phyloP scores from a whole-genome alignment of 2,329 filamentous ascomycete species.

The Berkeleyomyces rouxiae region DNA sequence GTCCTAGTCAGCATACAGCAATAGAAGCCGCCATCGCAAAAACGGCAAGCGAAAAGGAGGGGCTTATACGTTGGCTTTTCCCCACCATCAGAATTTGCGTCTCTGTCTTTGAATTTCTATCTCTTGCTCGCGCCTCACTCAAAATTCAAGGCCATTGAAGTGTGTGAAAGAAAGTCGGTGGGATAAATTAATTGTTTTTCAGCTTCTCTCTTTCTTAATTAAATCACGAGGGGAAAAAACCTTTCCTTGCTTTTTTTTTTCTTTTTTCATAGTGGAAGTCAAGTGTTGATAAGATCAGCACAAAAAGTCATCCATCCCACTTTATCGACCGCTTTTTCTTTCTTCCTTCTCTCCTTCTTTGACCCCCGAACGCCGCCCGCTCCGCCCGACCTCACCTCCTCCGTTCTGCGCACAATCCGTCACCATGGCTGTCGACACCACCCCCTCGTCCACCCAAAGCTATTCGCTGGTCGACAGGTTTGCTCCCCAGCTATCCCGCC shows the following conservation, averaged over 20 bases:
- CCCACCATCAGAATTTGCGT: background rate
- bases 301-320: background rate
- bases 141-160: background rate
- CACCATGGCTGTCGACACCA: constrained; percentile 13
- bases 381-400: background rate
- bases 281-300: background rate
- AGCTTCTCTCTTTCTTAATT: constrained; percentile 5
- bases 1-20: background rate
- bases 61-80: background rate
- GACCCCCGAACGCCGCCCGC: background rate
- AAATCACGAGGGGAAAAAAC: background rate
- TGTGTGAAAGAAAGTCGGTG: background rate
- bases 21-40: background rate
- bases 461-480: constrained; percentile 37
- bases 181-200: background rate
- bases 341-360: background rate
- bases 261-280: background rate
- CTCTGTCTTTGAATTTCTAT: too few species aligned
- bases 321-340: background rate
- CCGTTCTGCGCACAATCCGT: background rate
- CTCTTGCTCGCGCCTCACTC: too few species aligned
- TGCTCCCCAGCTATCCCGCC: constrained; percentile 82
- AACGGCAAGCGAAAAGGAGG: background rate
- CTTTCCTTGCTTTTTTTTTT: background rate
- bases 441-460: constrained; percentile 7